Percentiles rank a stretch among this genome's conserved stretches.
Evolutionary conservation across 179 eudicot genomes (phyloP).

Genomic region (Drosera spatulata): DNA sequence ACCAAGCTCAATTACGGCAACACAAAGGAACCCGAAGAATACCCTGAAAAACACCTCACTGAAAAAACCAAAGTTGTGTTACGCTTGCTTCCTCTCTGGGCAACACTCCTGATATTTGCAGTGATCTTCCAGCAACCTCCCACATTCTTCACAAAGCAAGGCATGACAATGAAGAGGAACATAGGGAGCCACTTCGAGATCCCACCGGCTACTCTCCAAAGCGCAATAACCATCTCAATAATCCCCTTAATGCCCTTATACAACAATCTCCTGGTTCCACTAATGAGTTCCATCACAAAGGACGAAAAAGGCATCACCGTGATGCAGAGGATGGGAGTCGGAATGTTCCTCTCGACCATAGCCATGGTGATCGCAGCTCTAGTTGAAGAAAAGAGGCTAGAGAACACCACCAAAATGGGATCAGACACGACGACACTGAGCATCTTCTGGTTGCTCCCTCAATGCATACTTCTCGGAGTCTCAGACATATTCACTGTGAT

Average conservation of each 20-base stretch:
- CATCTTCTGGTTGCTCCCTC: conserved; percentile 87
- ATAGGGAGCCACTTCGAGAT: conserved; percentile 56
- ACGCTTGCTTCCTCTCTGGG: conserved; percentile 77
- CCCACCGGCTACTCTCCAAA: conserved; percentile 89
- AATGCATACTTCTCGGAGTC: conserved; percentile 68
- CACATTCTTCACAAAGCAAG: conserved; percentile 96
- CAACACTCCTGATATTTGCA: conserved; percentile 68
- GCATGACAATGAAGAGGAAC: conserved; percentile 75
- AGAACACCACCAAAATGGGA: conserved; percentile 11
- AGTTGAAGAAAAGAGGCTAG: conserved; percentile 56
- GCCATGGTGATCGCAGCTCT: conserved; percentile 85
- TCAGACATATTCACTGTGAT: conserved; percentile 94
- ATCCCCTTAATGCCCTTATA: conserved; percentile 79
- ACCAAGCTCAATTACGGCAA: conserved; percentile 25
- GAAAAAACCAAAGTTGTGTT: conserved; percentile 38
- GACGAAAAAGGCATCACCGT: conserved; percentile 64
- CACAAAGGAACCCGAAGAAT: conserved; percentile 14
- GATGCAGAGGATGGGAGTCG: conserved; percentile 81
- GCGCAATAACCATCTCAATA: conserved; percentile 62
- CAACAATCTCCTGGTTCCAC: conserved; percentile 53
- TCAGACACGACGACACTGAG: conserved; percentile 20
- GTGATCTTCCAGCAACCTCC: conserved; percentile 91
- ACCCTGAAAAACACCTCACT: conserved; percentile 10
- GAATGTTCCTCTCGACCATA: conserved; percentile 72
- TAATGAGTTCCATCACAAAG: conserved; percentile 32